Percentiles rank a stretch among this genome's conserved stretches.
Evolutionary conservation across 495 filamentous ascomycete genomes (phyloP).

Genomic region (Neurospora africana): DNA sequence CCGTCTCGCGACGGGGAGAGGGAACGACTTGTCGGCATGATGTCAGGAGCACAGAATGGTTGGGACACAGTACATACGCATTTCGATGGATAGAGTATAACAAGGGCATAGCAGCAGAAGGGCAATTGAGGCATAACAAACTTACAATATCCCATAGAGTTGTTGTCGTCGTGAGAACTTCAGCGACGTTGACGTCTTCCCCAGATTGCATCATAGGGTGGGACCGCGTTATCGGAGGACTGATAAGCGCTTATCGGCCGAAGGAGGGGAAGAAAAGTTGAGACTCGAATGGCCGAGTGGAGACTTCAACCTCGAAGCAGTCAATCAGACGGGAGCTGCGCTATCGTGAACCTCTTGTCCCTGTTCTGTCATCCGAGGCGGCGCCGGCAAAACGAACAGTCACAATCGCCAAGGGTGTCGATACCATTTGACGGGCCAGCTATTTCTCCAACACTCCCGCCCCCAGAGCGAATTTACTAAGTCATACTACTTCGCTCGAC

Average conservation of each 20-base stretch:
- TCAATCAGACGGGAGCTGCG: neutral
- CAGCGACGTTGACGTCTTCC: neutral
- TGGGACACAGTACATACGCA: neutral
- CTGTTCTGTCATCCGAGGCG: neutral
- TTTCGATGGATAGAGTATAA: neutral
- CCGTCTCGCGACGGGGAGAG: neutral
- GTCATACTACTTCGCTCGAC: neutral
- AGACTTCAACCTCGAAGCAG: conserved; percentile 1
- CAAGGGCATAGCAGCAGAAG: neutral
- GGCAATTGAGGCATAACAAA: neutral
- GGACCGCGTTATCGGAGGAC: conserved; percentile 19
- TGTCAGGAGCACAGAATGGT: neutral
- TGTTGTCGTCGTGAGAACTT: neutral
- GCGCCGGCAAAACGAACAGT: neutral
- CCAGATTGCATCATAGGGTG: conserved; percentile 12
- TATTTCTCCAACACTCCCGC: neutral
- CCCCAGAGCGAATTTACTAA: neutral
- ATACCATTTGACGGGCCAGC: neutral
- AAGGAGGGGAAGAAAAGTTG: conserved; percentile 12
- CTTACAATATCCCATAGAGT: neutral
- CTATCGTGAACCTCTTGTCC: neutral
- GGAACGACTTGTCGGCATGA: neutral
- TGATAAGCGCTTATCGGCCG: conserved; percentile 5
- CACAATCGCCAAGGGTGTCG: neutral
- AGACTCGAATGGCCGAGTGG: neutral